Percentiles rank a stretch among this genome's conserved stretches.
phyloP scores from a whole-genome alignment of 345 rosid species.

The Populus euphratica region DNA sequence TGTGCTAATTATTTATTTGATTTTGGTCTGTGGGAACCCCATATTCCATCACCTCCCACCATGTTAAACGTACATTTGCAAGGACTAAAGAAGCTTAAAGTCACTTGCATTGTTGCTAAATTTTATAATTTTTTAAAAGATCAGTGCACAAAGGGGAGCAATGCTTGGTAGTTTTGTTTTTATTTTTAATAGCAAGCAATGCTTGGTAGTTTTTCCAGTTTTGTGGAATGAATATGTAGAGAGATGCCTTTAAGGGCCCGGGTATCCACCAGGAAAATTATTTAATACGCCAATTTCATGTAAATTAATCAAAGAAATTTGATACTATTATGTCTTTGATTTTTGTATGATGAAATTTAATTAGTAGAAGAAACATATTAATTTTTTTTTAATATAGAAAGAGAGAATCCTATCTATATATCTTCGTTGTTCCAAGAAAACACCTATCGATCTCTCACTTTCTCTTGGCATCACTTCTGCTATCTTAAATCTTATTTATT shows the following conservation, averaged over 20 bases:
- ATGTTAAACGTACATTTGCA: background rate
- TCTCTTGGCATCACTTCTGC: too few species aligned
- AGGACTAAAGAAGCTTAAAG: background rate
- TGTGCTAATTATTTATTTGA: background rate
- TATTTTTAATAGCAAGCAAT: too few species aligned
- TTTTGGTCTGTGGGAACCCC: background rate
- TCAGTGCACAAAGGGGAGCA: too few species aligned
- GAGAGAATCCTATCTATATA: background rate
- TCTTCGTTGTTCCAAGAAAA: background rate
- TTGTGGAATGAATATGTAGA: background rate
- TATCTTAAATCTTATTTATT: too few species aligned
- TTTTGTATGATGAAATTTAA: too few species aligned
- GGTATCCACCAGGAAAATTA: background rate
- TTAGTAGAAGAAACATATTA: too few species aligned
- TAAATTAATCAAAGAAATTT: too few species aligned
- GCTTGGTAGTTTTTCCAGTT: background rate
- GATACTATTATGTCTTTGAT: too few species aligned
- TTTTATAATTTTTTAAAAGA: too few species aligned
- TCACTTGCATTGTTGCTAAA: background rate
- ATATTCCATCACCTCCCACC: conserved; percentile 6
- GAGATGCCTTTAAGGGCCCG: background rate
- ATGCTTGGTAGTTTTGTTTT: too few species aligned
- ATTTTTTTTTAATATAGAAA: too few species aligned
- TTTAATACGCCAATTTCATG: background rate
- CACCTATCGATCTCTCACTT: too few species aligned